These are phyloP conservation scores for Aspergillus alliaceus DNA, from an alignment of 2,329 filamentous ascomycete species.

Conservation along the genomic window DNA sequence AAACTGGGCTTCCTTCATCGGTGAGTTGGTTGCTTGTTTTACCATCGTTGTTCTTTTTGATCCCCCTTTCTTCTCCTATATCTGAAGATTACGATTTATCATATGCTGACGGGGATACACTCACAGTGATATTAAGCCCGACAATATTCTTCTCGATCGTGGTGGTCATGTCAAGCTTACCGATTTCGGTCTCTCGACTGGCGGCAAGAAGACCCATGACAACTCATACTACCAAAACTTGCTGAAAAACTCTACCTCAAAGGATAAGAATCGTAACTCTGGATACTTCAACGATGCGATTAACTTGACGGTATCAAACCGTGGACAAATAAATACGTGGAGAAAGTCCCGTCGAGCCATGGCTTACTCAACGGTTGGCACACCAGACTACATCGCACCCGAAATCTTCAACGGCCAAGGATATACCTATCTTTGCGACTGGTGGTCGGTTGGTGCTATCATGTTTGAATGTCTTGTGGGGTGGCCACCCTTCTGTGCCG, in stretches of 20 bases:
- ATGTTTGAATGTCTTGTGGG: slow-evolving; percentile 99
- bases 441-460: slow-evolving; percentile 98
- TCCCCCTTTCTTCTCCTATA: neutral
- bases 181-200: slow-evolving; percentile 95
- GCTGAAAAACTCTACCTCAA: slow-evolving; percentile 72
- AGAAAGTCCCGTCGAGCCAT: slow-evolving; percentile 91
- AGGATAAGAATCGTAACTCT: slow-evolving; percentile 80
- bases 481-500: slow-evolving; percentile 98
- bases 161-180: slow-evolving; percentile 97
- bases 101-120: slow-evolving; percentile 18
- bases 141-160: slow-evolving; percentile 94
- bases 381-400: slow-evolving; percentile 96
- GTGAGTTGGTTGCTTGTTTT: slow-evolving; percentile 53
- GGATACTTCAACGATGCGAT: slow-evolving; percentile 93
- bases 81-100: neutral
- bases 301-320: slow-evolving; percentile 95
- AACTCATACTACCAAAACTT: slow-evolving; percentile 98
- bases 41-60: neutral
- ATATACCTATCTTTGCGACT: slow-evolving; percentile 96
- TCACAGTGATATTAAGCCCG: slow-evolving; percentile 91
- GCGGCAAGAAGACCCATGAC: slow-evolving; percentile 96
- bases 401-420: slow-evolving; percentile 97
- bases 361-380: slow-evolving; percentile 97
- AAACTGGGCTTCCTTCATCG: slow-evolving; percentile 98
- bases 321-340: slow-evolving; percentile 98